Evolutionary conservation across 495 filamentous ascomycete species (phyloP), one percentile per base, ranked within the genome.

Genomic region (Daldinia bambusicola): DNA sequence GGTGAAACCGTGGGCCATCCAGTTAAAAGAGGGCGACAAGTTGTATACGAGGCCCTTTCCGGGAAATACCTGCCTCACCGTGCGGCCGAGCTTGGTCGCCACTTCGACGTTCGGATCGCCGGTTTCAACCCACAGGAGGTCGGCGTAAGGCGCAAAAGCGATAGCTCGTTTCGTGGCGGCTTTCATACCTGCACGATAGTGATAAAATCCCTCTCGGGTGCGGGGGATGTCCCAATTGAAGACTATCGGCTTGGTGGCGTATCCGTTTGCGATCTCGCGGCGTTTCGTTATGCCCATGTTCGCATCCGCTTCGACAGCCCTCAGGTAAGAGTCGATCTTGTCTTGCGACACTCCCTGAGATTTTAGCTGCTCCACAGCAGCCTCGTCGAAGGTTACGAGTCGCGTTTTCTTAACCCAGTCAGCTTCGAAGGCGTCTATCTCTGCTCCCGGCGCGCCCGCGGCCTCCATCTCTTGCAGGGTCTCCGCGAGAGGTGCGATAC

Each of bases 41-140:
- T 99, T 99, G 84, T 99, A 99, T 7, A 99, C 95, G 20, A 99
- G 84, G 40, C 92, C 90, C 84, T 98, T 99, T 57, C 89, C 89
- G 0, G 93, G 92, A 74, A 83, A 81, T 4, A 67, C 80, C 4
- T 77, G 75, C 26, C 90, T 86, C 61, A 99, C 93, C 36, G 94
- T 87, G 2, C 84, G 83, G 1, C 93, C 91, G 69, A 99, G 94
- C 62, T 83, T 82, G 6, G 83, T 81, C 2, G 92, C 92, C 52
- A 95, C 92, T 48, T 87, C 78, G 31, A 98, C 92, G 55, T 87
- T 87, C 8, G 95, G 95, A 74, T 93, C 89, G 36, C 92, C 95
- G 4, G 95, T 99, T 81, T 99, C 95, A 10, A 98, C 91, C 95
- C 95, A 99, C 18, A 99, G 88, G 5, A 99, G 90, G 77, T 99